Evolutionary conservation across 148 eudicot species (phyloP).

Genomic region (Vaccinium macrocarpon): DNA sequence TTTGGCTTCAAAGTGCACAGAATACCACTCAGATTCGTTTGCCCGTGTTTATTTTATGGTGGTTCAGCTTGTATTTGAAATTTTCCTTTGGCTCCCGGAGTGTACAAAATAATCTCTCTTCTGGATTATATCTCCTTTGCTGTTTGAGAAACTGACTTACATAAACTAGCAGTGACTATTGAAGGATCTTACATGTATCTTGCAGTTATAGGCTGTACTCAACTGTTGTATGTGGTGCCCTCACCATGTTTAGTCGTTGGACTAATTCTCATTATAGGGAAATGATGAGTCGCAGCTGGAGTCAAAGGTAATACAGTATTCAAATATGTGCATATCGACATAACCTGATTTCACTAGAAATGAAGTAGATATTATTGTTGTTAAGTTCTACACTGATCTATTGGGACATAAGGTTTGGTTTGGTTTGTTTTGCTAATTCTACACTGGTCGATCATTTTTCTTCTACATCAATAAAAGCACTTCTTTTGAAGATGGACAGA

Average conservation of each 20-base stretch:
- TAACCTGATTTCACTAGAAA: too few relatives aligned
- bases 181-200: not conserved
- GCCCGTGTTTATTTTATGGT: not conserved
- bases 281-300: conserved; percentile 25
- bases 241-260: conserved; percentile 34
- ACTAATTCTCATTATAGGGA: conserved; percentile 26
- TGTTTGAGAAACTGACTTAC: not conserved
- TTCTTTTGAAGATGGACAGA: too few relatives aligned
- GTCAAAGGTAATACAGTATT: conserved; percentile 25
- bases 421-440: not conserved
- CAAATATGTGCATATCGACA: not conserved
- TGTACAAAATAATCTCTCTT: not conserved
- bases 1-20: too few relatives aligned
- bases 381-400: too few relatives aligned
- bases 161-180: too few relatives aligned
- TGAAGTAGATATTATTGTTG: too few relatives aligned
- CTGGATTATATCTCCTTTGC: not conserved
- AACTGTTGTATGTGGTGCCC: conserved; percentile 12
- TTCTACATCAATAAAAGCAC: too few relatives aligned
- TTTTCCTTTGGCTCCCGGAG: not conserved
- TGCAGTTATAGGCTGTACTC: conserved; percentile 9
- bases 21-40: not conserved
- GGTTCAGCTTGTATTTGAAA: not conserved
- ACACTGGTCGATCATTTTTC: too few relatives aligned
- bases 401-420: not conserved